Evolutionary conservation across 805 yeast genomes (phyloP), one percentile per base, ranked within the genome.

Genomic region (Lachancea meyersii): DNA sequence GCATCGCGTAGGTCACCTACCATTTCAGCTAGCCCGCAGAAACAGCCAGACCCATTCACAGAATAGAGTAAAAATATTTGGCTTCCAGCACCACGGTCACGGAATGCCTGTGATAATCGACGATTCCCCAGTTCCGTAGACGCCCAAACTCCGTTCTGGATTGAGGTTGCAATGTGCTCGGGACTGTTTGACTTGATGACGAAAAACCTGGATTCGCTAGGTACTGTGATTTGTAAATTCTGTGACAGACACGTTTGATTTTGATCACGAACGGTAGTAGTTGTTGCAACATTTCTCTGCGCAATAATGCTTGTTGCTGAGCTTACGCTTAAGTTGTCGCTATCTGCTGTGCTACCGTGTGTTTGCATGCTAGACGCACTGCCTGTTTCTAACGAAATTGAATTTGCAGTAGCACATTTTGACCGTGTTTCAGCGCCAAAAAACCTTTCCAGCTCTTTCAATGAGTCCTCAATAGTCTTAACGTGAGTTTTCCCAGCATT

Each of bases 1-100:
- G 53, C 48, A 18, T 49, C 50, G 52, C 27, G 54, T 48, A 50
- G 51, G 49, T 45, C 50, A 1, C 68, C 60, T 1, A 52, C 59
- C 81, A 79, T 76, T 50, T 75, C 76, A 6, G 79, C 77, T 14
- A 77, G 65, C 0, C 81, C 83, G 56, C 79, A 75, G 50, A 77
- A 77, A 45, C 67, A 70, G 0, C 81, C 80, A 11, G 79, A 72
- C 2, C 70, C 69, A 52, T 78, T 78, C 1, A 77, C 82, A 50
- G 79, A 77, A 51, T 77, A 79, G 49, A 79, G 71, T 20, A 79
- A 57, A 48, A 65, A 73, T 0, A 79, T 56, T 38, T 69, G 67
- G 9, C 59, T 55, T 2, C 53, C 58, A 22, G 40, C 23, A 17
- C 45, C 32, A 38, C 53, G 28, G 17, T 22, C 20, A 10, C 44